Evolutionary conservation across 345 rosid genomes (phyloP), one percentile per base, ranked within the genome.

Genomic region (Sisymbrium altissimum): DNA sequence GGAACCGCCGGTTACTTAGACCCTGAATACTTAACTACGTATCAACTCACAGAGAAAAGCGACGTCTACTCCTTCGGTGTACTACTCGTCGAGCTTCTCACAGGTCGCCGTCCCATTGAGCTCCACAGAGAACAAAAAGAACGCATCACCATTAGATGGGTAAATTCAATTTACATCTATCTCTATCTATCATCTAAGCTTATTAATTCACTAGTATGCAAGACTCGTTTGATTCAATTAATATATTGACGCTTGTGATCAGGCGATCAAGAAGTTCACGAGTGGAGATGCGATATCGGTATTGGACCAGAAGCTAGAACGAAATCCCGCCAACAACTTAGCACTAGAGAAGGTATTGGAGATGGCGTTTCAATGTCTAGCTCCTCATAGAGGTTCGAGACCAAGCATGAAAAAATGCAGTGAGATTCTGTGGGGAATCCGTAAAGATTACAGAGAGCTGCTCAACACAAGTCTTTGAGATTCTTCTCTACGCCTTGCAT

Each of bases 1-100:
- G 99, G 97, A 81, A 95, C 97, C 5, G 99, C 92, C 1, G 97
- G 99, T 54, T 95, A 95, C 82, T 74, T 95, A 68, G 99, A 95
- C 54, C 97, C 97, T 0, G 97, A 95, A 70, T 95, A 95, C 83
- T 74, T 95, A 17, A 85, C 77, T 64, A 92, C 99, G 27, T 88
- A 92, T 70, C 97, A 92, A 61, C 89, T 95, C 15, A 95, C 99
- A 0, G 97, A 88, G 67, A 95, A 92, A 83, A 95, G 97, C 40
- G 97, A 95, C 50, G 99, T 95, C 29, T 95, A 86, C 80, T 95
- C 97, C 14, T 95, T 95, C 15, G 97, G 99, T 35, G 96, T 92
- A 14, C 74, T 95, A 29, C 86, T 95, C 33, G 87, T 90, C 40
- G 96, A 95, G 66, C 68, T 95, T 64, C 81, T 87, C 66, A 85